A percentile compares a stretch with the other conserved stretches of the same genome.
phyloP scores from a whole-genome alignment of 2,329 filamentous ascomycete genomes.

The Penicillium sp. region DNA sequence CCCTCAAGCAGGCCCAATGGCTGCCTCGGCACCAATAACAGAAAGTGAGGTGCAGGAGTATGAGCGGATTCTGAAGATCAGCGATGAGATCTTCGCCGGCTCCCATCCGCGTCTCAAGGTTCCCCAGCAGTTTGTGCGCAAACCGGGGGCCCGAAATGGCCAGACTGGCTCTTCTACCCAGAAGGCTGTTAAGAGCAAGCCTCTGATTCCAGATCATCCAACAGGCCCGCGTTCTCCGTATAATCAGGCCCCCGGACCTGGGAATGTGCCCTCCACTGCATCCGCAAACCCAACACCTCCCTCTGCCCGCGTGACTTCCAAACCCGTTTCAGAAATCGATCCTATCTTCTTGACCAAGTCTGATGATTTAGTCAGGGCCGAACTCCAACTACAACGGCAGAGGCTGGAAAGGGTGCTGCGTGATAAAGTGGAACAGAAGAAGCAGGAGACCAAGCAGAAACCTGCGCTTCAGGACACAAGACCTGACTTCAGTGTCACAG shows the following conservation, averaged over 20 bases:
- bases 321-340: constrained; percentile 64
- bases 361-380: constrained; percentile 74
- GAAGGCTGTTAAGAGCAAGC: constrained; percentile 24
- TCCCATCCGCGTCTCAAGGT: constrained; percentile 57
- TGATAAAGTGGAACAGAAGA: constrained; percentile 68
- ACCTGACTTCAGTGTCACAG: constrained; percentile 63
- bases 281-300: constrained; percentile 24
- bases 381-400: constrained; percentile 72
- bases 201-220: constrained; percentile 8
- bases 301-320: constrained; percentile 40
- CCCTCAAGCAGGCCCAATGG: constrained; percentile 28
- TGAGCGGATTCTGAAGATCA: constrained; percentile 73
- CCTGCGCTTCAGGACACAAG: constrained; percentile 50
- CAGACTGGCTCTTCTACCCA: constrained; percentile 30
- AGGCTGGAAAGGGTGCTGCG: constrained; percentile 71
- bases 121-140: constrained; percentile 49
- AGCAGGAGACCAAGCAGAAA: constrained; percentile 46
- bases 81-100: constrained; percentile 74
- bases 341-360: constrained; percentile 82
- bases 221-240: constrained; percentile 18
- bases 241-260: constrained; percentile 13
- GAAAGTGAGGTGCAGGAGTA: constrained; percentile 62
- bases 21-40: constrained; percentile 31
- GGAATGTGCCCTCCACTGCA: constrained; percentile 20
- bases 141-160: constrained; percentile 31